Conservation (phyloP, 2,329 filamentous ascomycete species). For the Ascosphaera pollenicola region DNA sequence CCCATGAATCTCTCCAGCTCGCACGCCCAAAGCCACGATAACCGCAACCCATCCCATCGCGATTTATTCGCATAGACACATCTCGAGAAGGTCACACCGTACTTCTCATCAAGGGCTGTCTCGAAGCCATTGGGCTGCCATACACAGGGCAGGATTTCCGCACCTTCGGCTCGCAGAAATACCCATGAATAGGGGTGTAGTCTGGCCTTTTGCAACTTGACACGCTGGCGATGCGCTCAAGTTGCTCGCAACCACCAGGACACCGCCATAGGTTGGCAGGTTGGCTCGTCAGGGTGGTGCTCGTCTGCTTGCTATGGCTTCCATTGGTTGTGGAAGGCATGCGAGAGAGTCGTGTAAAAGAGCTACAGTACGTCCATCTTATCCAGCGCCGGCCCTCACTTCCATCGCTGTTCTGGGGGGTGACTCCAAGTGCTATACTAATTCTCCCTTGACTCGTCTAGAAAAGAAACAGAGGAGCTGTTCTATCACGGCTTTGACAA, state of each 20-base stretch:
- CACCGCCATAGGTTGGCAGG: slow-evolving; percentile 11
- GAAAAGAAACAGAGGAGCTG: slow-evolving; percentile 38
- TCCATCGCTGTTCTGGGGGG: not conserved
- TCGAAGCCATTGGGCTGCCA: too few relatives aligned
- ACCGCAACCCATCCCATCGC: too few relatives aligned
- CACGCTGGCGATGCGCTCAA: slow-evolving; percentile 18
- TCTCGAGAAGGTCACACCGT: too few relatives aligned
- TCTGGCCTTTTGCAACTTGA: slow-evolving; percentile 4
- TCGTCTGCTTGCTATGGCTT: slow-evolving; percentile 15
- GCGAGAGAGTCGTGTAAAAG: slow-evolving; percentile 14
- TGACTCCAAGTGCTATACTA: not conserved
- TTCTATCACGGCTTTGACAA: slow-evolving; percentile 96
- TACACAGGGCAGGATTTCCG: too few relatives aligned
- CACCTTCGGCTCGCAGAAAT: too few relatives aligned
- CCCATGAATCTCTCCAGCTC: too few relatives aligned
- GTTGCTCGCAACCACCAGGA: slow-evolving; percentile 18
- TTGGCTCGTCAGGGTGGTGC: slow-evolving; percentile 15
- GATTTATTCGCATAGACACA: too few relatives aligned
- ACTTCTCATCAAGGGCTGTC: too few relatives aligned
- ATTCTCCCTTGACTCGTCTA: slow-evolving; percentile 4
- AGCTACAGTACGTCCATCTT: slow-evolving; percentile 12
- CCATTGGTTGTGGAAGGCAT: slow-evolving; percentile 13
- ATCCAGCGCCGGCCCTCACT: not conserved
- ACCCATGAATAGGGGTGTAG: too few relatives aligned
- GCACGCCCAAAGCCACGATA: too few relatives aligned